Evolutionary conservation across 192 early-diverging fungal species (phyloP), one percentile per base, ranked within the genome.

Genomic region (Coemansia sp.): DNA sequence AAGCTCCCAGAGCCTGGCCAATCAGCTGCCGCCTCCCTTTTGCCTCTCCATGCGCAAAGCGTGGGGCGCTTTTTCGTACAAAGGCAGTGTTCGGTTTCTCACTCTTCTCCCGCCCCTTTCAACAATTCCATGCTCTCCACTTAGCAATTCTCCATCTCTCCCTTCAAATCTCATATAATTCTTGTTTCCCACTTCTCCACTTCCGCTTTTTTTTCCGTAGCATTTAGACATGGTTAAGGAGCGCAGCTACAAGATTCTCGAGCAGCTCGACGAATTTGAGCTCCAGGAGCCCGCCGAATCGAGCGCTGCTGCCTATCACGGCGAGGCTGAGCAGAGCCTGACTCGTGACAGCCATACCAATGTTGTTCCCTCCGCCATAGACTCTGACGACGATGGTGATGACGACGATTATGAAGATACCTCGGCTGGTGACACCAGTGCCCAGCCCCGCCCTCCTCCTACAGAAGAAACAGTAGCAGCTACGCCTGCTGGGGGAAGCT

Each of bases 201-300:
- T 48, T 28, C 35, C 36, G n/a, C 5, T 74, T 66, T 64, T 28
- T 39, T 63, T 40, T 40, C 9, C 13, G 26, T 35, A 24, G 5
- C 26, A 38, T 42, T 42, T 42, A 37, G 66, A 55, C 20, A 74
- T 81, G 67, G 71, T 75, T 39, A 73, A 81, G 35, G 77, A 83
- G 57, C 76, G 82, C 50, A 68, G 65, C 42, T 77, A 77, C 59
- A 78, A 81, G 66, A 78, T 83, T 55, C 61, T 75, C n/a, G 77
- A 80, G 63, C 73, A 83, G 42, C 70, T 83, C 59, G 77, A 79
- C 63, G 78, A 79, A 63, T 80, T 59, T 42, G 78, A 80, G 66
- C 62, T 80, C 42, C 78, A 80, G 35, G 72, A 69, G 31, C 11
- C 61, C 0, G 78, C 65, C 35, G 73, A 68, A 34, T 63, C 65